A percentile compares a stretch with the other conserved stretches of the same genome.
These are phyloP conservation scores for Neofusicoccum umdonicola DNA, from an alignment of 2,329 filamentous ascomycete species.

Conservation along the genomic window DNA sequence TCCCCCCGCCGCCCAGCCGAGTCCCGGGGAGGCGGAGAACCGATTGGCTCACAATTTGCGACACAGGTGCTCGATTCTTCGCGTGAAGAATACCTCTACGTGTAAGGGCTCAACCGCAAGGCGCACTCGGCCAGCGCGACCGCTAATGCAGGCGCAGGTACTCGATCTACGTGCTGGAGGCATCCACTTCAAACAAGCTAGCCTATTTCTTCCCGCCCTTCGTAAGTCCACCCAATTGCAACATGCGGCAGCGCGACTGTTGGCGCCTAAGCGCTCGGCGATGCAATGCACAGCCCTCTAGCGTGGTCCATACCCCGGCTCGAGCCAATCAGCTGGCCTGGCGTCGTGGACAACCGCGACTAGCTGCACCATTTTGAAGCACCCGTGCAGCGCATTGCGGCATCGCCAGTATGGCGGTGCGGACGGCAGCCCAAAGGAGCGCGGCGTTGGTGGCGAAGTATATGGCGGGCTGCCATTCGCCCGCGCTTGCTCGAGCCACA, in stretches of 20 bases:
- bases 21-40: conserved; percentile 18
- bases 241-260: not conserved
- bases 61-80: conserved; percentile 59
- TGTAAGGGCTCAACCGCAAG: conserved; percentile 53
- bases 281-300: conserved; percentile 1
- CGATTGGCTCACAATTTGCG: conserved; percentile 30
- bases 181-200: conserved; percentile 47
- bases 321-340: not conserved
- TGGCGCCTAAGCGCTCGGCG: conserved; percentile 15
- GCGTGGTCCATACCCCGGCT: not conserved
- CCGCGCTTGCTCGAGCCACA: conserved; percentile 5
- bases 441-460: conserved; percentile 19
- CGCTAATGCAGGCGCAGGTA: conserved; percentile 58
- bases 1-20: not conserved
- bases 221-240: conserved; percentile 33
- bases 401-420: conserved; percentile 14
- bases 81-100: conserved; percentile 74
- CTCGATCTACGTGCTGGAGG: conserved; percentile 55
- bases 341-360: not conserved
- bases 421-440: not conserved
- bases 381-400: not conserved
- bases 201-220: conserved; percentile 50
- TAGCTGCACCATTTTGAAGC: not conserved
- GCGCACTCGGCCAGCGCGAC: conserved; percentile 45
- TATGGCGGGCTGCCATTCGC: conserved; percentile 12